Evolutionary conservation across 2,329 filamentous ascomycete genomes (phyloP), one percentile per base, ranked within the genome.

Genomic region (Cladophialophora psammophila): DNA sequence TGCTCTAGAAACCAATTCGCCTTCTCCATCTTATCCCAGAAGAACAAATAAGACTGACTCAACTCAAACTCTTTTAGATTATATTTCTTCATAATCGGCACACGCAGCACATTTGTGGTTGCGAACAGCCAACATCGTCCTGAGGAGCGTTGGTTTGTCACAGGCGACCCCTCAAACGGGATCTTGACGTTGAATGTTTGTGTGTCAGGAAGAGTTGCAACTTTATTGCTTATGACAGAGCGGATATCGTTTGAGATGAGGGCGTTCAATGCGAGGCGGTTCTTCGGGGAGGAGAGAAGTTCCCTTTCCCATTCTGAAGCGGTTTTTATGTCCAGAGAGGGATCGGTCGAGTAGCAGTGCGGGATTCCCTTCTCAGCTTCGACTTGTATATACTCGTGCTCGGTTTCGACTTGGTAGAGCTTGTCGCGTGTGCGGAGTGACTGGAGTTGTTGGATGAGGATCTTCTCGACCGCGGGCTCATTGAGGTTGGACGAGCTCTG

Each of bases 11-110:
- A 96, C 82, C 87, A 96, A 78, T 96, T 96, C 8, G 90, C 85
- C 79, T 96, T 96, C 79, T 97, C 93, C 20, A 96, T 87, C 81
- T 96, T 96, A 78, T 97, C 93, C 90, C 91, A 96, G 84, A 93
- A 96, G 81, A 94, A 96, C 3, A 96, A 85, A 75, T 96, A 96
- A 0, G 90, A 85, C 79, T 96, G 93, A 35, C 90, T 93, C n/a
- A 97, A 84, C 82, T 96, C 91, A 74, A 96, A 96, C 61, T 86
- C 83, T 55, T 89, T 86, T 20, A 96, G 86, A 70, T 88, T 87
- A 78, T 96, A 91, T 74, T 90, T 90, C 79, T 91, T 90, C 90
- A 95, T 94, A 55, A 96, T 83, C 0, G 92, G 90, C n/a, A 96
- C 86, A 34, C 93, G 90, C 80, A 96, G 95, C 64, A 96, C 89